These are phyloP conservation scores for Arabis hirsuta DNA, from an alignment of 345 rosid species.

Conservation along the genomic window DNA sequence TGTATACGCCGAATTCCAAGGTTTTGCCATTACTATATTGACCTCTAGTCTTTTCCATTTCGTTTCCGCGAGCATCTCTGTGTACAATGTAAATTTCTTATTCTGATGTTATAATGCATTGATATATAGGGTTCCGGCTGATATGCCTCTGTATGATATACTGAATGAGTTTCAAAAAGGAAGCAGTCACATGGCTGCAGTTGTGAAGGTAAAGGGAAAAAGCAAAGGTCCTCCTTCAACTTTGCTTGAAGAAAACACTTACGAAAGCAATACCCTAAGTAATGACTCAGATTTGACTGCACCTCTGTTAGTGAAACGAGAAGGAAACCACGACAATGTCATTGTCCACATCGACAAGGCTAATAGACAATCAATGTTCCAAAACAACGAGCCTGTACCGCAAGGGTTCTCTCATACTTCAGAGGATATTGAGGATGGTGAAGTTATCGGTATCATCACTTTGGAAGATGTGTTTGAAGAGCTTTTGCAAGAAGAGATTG, in stretches of 20 bases:
- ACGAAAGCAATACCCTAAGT: slow-evolving; percentile 46
- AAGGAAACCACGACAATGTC: slow-evolving; percentile 56
- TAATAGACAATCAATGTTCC: slow-evolving; percentile 44
- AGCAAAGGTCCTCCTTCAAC: slow-evolving; percentile 51
- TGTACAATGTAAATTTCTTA: background rate
- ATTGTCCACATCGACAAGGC: slow-evolving; percentile 70
- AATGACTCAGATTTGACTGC: slow-evolving; percentile 57
- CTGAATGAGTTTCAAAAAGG: slow-evolving; percentile 98
- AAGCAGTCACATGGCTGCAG: slow-evolving; percentile 99
- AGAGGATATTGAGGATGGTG: slow-evolving; percentile 91
- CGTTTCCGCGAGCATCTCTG: background rate
- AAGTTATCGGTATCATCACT: slow-evolving; percentile 94
- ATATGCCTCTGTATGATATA: slow-evolving; percentile 97
- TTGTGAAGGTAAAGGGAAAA: slow-evolving; percentile 81
- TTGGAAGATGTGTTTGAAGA: slow-evolving; percentile 98
- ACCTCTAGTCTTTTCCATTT: slow-evolving; percentile 5
- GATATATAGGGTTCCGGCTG: slow-evolving; percentile 81
- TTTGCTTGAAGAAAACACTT: slow-evolving; percentile 51
- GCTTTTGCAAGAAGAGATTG: slow-evolving; percentile 96
- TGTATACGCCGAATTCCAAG: slow-evolving; percentile 94
- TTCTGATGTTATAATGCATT: slow-evolving; percentile 1
- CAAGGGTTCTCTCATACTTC: slow-evolving; percentile 50
- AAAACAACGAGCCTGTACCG: slow-evolving; percentile 45
- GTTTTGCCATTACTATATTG: slow-evolving; percentile 40
- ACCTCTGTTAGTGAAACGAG: slow-evolving; percentile 69